phyloP scores from a whole-genome alignment of 768 basidiomycete genomes.

The Terana coerulea region DNA sequence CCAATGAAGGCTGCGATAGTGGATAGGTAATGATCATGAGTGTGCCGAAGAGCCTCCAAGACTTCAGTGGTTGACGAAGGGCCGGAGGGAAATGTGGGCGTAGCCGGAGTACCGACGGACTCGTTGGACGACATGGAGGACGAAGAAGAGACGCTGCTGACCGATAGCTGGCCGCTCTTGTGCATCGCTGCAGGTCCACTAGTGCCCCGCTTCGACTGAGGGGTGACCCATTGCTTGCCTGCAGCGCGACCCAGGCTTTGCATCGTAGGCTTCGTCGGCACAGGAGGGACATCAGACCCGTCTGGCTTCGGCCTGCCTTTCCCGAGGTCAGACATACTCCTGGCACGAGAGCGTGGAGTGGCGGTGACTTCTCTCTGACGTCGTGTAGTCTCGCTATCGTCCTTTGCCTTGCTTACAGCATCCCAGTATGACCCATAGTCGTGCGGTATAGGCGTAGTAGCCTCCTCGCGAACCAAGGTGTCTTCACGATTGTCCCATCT shows the following conservation, averaged over 20 bases:
- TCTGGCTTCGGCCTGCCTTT: slow-evolving; percentile 18
- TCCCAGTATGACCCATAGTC: slow-evolving; percentile 14
- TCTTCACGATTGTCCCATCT: slow-evolving; percentile 29
- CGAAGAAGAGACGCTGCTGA: slow-evolving; percentile 69
- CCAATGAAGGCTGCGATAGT: slow-evolving; percentile 98
- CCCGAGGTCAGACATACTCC: slow-evolving; percentile 53
- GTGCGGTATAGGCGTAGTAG: not conserved
- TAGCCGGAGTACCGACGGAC: slow-evolving; percentile 41
- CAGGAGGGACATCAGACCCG: slow-evolving; percentile 28
- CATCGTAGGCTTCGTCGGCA: slow-evolving; percentile 25
- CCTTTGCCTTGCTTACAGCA: not conserved
- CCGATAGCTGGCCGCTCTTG: slow-evolving; percentile 36
- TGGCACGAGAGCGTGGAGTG: slow-evolving; percentile 35
- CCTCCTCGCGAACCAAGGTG: slow-evolving; percentile 24
- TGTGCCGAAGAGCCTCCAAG: slow-evolving; percentile 71
- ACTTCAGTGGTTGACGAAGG: slow-evolving; percentile 66
- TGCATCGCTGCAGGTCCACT: slow-evolving; percentile 10
- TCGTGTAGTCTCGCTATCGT: slow-evolving; percentile 4
- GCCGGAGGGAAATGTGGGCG: slow-evolving; percentile 65
- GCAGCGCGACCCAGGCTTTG: not conserved
- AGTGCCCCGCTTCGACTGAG: not conserved
- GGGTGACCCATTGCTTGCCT: slow-evolving; percentile 8
- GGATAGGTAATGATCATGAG: slow-evolving; percentile 88
- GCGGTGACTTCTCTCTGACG: slow-evolving; percentile 9
- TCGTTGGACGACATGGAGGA: slow-evolving; percentile 64